These are phyloP conservation scores for Solanum dulcamara DNA, from an alignment of 257 asterid species.

Conservation along the genomic window DNA sequence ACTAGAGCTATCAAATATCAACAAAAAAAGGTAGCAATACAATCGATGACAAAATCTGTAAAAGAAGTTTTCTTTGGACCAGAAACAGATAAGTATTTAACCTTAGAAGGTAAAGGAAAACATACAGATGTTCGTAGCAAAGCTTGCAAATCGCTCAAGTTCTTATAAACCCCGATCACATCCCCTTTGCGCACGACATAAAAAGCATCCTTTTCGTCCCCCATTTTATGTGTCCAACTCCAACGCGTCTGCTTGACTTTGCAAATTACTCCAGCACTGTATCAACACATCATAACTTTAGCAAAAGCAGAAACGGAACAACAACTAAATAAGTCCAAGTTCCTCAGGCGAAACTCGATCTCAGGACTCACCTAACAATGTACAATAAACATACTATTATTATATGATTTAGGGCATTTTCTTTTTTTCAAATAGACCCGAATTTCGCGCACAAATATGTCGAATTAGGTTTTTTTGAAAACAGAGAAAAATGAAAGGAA, in stretches of 20 bases:
- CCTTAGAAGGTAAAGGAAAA: not conserved
- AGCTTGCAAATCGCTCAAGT: slow-evolving; percentile 78
- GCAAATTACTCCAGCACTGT: not conserved
- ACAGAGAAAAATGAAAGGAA: not conserved
- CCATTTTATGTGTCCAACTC: slow-evolving; percentile 28
- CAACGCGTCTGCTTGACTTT: not conserved
- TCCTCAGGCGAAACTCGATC: not conserved
- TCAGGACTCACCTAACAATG: not conserved
- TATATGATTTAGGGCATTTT: not conserved
- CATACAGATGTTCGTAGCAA: slow-evolving; percentile 65
- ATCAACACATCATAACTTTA: not conserved
- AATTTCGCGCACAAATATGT: not conserved
- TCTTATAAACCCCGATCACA: slow-evolving; percentile 67
- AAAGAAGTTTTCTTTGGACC: not conserved
- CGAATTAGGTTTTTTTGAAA: not conserved
- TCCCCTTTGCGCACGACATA: slow-evolving; percentile 81
- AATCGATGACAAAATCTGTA: not conserved
- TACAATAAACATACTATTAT: not conserved
- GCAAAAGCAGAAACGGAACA: not conserved
- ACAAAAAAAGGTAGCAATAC: not conserved
- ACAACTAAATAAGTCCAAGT: not conserved
- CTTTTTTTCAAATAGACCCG: not conserved
- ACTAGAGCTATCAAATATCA: not conserved
- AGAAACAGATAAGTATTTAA: not conserved
- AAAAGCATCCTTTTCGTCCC: slow-evolving; percentile 78